Evolutionary conservation across 192 early-diverging fungal genomes (phyloP), one percentile per base, ranked within the genome.

Genomic region (Podila epicladia): DNA sequence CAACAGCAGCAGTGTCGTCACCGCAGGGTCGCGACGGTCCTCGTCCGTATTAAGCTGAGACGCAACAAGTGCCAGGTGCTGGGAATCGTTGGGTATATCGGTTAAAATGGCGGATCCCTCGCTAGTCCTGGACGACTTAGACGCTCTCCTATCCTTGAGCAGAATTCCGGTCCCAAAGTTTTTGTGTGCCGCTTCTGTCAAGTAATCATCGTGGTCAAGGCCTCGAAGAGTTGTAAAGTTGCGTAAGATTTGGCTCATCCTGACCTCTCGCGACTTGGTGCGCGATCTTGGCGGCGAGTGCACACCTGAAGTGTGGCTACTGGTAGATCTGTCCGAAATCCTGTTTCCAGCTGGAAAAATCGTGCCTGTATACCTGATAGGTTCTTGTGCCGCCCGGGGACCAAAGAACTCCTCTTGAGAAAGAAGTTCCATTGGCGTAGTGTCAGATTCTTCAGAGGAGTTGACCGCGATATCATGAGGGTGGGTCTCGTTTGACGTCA

Each of bases 201-300:
- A 19, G 29, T 73, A 73, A 11, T 73, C 71, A 1, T 80, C 77
- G 17, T 69, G 66, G 28, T 80, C 67, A 24, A 80, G 65, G 50
- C 77, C 77, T 6, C 77, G 62, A 29, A 80, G 29, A 0, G 67
- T 69, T 1, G 71, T 64, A 65, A 69, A 80, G 57, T 80, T 80
- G 19, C 57, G 62, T 24, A 80, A 38, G 17, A 80, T 80, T 8
- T 73, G 71, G 67, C 77, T 73, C 77, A 80, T 80, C 38, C 64
- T 64, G 12, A 80, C 77, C 31, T 80, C 77, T 32, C 64, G 72
- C 0, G 77, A 80, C 20, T 20, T 60, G 4, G 49, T 58, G 3
- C 77, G 59, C 35, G 58, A 38, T 20, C 71, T 50, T 28, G 69
- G 60, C n/a, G 28, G 45, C 3, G 50, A 49, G 22, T 48, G 38